Evolutionary conservation across 257 asterid genomes (phyloP), one percentile per base, ranked within the genome.

Genomic region (Solanum clarkiae): DNA sequence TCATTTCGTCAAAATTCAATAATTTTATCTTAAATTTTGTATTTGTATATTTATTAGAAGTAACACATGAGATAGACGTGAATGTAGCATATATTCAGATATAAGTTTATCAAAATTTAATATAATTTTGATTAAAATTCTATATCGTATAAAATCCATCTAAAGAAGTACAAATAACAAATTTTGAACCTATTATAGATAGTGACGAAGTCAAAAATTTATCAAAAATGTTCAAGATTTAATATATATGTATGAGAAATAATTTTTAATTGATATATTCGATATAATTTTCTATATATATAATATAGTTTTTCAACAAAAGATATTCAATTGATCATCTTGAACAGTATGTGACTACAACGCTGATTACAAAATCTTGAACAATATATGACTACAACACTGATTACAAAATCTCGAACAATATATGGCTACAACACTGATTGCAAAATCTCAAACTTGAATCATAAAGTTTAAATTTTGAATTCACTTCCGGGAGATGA

Each of bases 401-500:
- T 36, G 6, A 5, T 36, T 36, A 36, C 42, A 36, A 36, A 26
- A 36, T 36, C 42, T 36, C 4, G 6, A 36, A 36, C 42, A 2
- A 36, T 36, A 36, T 36, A 6, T 36, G 5, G 0, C 42, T 4
- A 3, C 6, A 36, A 4, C 42, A 0, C 6, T 36, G 6, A 5
- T 36, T 36, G 4, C 42, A 36, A 36, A 26, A 65, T 13, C 6
- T 29, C 10, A 2, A 65, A 63, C 11, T 65, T 11, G 0, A 63
- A 63, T 11, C 4, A 66, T 17, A 36, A 2, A 36, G 0, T 69
- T 69, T 0, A 69, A 69, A 69, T 69, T 36, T 15, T 4, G 24
- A 69, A 69, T 69, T 10, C 1, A 1, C 4, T 5, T 8, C 1
- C 1, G 12, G 3, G 0, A 1, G 2, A 6, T 0, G 4, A 6